Conservation (phyloP, 2,329 filamentous ascomycete species). For the Aureobasidium sp. region DNA sequence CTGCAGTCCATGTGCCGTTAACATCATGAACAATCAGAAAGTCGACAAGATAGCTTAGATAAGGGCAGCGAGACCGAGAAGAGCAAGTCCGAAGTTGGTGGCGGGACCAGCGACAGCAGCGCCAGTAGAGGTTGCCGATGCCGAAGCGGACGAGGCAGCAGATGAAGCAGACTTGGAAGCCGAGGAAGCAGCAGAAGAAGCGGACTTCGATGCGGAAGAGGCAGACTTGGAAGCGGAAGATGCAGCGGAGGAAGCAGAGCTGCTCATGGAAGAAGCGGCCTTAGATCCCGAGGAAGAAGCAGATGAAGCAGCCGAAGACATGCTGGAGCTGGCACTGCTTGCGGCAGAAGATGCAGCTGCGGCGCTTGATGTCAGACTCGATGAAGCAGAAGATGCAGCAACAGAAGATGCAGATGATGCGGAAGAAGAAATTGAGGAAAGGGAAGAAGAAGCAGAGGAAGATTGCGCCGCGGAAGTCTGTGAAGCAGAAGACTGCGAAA, state of each 20-base stretch:
- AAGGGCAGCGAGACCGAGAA: conserved; percentile 7
- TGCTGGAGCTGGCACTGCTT: conserved; percentile 3
- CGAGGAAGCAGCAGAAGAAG: neutral
- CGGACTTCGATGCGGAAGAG: neutral
- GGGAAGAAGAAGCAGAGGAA: neutral
- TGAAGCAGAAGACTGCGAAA: conserved; percentile 6
- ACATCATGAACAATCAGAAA: neutral
- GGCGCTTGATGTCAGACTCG: conserved; percentile 9
- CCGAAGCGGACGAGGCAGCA: neutral
- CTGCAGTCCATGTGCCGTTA: neutral
- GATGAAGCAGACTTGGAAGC: conserved; percentile 5
- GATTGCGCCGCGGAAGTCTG: neutral
- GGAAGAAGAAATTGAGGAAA: neutral
- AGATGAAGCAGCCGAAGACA: neutral
- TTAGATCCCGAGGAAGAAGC: neutral
- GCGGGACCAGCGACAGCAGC: neutral
- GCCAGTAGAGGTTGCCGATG: conserved; percentile 1
- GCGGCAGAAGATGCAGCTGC: conserved; percentile 2
- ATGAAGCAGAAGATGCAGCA: neutral
- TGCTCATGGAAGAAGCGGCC: neutral
- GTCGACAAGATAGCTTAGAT: neutral
- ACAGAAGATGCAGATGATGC: neutral
- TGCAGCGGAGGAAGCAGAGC: neutral
- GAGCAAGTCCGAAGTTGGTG: conserved; percentile 3
- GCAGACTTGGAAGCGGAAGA: neutral